Conservation (phyloP, 371 early-diverging fungal genomes). For the Mucor sp. region DNA sequence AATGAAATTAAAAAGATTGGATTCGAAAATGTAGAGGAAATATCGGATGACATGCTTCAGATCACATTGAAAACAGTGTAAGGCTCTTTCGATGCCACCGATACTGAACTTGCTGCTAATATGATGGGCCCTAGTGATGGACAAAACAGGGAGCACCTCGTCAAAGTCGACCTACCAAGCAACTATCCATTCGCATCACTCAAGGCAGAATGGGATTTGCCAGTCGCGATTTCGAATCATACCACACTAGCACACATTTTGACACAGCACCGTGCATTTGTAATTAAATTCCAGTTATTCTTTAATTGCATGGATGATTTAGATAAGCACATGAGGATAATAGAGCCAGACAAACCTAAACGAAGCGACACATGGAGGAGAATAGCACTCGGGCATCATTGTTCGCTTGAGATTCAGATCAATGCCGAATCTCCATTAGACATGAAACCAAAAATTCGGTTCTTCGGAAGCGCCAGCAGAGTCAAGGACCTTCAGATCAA, state of each 20-base stretch:
- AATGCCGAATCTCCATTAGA: constrained; percentile 24
- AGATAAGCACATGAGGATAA: constrained; percentile 36
- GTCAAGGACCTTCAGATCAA: constrained; percentile 25
- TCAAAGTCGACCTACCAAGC: constrained; percentile 20
- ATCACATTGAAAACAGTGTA: constrained; percentile 22
- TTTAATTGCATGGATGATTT: constrained; percentile 46
- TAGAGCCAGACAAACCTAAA: constrained; percentile 43
- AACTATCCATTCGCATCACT: constrained; percentile 26
- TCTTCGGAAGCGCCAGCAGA: constrained; percentile 45
- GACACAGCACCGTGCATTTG: constrained; percentile 5
- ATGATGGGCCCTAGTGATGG: background rate
- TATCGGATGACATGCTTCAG: constrained; percentile 24
- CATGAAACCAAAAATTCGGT: constrained; percentile 25
- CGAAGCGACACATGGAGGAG: constrained; percentile 39
- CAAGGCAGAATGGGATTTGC: constrained; percentile 14
- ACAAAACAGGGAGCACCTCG: constrained; percentile 9
- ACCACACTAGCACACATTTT: constrained; percentile 3
- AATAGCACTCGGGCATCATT: constrained; percentile 47
- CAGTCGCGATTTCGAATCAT: constrained; percentile 11
- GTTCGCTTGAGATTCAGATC: constrained; percentile 43
- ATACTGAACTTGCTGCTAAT: background rate
- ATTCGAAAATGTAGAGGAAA: constrained; percentile 23
- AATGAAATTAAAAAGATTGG: constrained; percentile 26
- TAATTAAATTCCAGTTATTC: constrained; percentile 27
- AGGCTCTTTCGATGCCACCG: background rate